These are phyloP conservation scores for Colletotrichum aenigma DNA, from an alignment of 2,329 filamentous ascomycete genomes.

Conservation along the genomic window DNA sequence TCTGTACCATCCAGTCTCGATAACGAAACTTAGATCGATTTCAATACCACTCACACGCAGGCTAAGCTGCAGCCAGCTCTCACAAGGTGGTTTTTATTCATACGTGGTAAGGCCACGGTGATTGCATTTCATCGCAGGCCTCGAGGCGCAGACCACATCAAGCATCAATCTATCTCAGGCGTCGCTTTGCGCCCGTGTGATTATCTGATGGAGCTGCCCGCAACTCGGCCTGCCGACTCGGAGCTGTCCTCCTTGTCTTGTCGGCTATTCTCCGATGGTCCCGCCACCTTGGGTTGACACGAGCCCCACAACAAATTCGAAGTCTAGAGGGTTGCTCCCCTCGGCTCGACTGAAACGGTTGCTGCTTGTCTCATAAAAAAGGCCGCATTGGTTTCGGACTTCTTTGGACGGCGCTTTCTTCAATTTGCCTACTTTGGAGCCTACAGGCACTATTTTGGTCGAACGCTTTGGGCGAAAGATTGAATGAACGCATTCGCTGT, in stretches of 20 bases:
- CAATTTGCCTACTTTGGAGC: background rate
- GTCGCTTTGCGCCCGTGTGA: background rate
- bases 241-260: background rate
- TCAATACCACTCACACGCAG: background rate
- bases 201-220: background rate
- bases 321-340: background rate
- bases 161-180: background rate
- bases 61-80: background rate
- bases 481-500: background rate
- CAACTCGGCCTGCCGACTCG: background rate
- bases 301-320: background rate
- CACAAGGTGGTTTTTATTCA: background rate
- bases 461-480: fast-evolving
- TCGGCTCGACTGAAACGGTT: background rate
- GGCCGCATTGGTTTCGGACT: background rate
- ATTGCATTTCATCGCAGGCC: background rate
- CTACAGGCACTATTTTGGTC: background rate
- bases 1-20: fast-evolving
- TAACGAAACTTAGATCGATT: fast-evolving
- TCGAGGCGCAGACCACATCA: background rate
- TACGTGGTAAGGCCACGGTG: fast-evolving
- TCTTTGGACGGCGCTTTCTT: background rate
- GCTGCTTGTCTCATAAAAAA: background rate
- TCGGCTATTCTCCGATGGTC: background rate
- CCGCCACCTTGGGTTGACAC: background rate